A percentile compares a stretch with the other conserved stretches of the same genome.
These are phyloP conservation scores for Trametes elegans DNA, from an alignment of 768 basidiomycete genomes.

Conservation along the genomic window DNA sequence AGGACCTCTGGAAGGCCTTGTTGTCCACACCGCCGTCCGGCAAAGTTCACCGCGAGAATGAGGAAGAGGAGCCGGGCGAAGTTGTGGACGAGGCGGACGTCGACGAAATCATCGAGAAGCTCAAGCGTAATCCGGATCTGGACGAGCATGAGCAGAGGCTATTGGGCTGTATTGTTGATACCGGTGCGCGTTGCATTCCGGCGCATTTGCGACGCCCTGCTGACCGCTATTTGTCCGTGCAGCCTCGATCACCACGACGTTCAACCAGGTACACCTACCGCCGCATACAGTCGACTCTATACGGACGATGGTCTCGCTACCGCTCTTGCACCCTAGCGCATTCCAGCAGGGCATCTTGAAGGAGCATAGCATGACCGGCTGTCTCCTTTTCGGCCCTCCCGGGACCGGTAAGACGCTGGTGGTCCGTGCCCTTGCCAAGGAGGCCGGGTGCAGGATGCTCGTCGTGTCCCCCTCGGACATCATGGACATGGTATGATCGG, in stretches of 20 bases:
- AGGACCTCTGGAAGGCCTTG: conserved; percentile 57
- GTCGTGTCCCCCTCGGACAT: conserved; percentile 89
- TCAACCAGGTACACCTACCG: conserved; percentile 86
- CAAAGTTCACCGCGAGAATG: conserved; percentile 28
- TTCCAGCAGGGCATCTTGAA: conserved; percentile 89
- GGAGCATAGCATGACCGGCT: conserved; percentile 89
- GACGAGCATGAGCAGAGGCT: conserved; percentile 81
- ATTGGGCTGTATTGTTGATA: conserved; percentile 82
- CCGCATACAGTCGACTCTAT: conserved; percentile 88
- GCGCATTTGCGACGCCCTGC: conserved; percentile 3
- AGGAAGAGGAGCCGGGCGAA: conserved; percentile 35
- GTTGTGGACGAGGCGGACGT: conserved; percentile 31
- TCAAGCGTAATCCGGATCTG: conserved; percentile 74
- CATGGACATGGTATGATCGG: conserved; percentile 80
- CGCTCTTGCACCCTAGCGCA: conserved; percentile 81
- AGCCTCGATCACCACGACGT: conserved; percentile 80
- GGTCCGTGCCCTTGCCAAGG: conserved; percentile 87
- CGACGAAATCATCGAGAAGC: conserved; percentile 73
- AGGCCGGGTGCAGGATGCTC: conserved; percentile 93
- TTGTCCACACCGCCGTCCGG: conserved; percentile 48
- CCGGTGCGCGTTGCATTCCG: conserved; percentile 43
- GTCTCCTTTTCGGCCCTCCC: conserved; percentile 89
- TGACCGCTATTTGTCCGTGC: conserved; percentile 12
- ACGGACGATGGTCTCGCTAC: conserved; percentile 86
- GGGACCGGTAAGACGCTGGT: conserved; percentile 91